Percentiles rank a stretch among this genome's conserved stretches.
These are phyloP conservation scores for Artemisia tridentata DNA, from an alignment of 129 eudicot species.

Conservation along the genomic window DNA sequence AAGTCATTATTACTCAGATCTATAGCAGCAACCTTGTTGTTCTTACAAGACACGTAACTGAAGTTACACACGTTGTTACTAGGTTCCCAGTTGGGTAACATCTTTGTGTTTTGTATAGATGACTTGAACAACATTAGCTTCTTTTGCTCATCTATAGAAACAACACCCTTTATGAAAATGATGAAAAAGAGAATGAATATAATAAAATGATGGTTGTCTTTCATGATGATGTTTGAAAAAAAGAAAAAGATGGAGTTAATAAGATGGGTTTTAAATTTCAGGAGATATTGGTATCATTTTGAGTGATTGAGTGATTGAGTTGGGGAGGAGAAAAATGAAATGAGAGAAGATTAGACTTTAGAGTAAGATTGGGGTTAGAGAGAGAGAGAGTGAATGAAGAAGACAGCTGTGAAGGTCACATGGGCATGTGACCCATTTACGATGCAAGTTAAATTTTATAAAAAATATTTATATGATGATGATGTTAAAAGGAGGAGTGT, in stretches of 20 bases:
- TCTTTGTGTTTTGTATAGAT: slow-evolving; percentile 38
- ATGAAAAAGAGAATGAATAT: slow-evolving; percentile 17
- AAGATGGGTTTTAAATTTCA: slow-evolving; percentile 28
- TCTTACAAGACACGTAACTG: slow-evolving; percentile 57
- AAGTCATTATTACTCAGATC: slow-evolving; percentile 50
- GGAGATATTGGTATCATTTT: slow-evolving; percentile 20
- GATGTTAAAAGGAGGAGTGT: slow-evolving; percentile 34
- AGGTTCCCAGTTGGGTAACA: slow-evolving; percentile 48
- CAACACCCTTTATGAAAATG: slow-evolving; percentile 7
- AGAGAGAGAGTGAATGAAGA: slow-evolving; percentile 28
- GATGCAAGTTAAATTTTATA: slow-evolving; percentile 22
- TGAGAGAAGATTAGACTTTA: neutral
- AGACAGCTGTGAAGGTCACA: slow-evolving; percentile 86
- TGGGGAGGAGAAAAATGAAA: slow-evolving; percentile 27
- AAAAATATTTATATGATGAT: no score
- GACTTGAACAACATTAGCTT: slow-evolving; percentile 56
- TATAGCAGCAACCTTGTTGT: slow-evolving; percentile 43
- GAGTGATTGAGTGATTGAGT: neutral
- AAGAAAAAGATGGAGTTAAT: slow-evolving; percentile 11
- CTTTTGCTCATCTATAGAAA: slow-evolving; percentile 33
- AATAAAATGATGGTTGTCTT: neutral
- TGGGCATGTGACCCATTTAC: slow-evolving; percentile 84
- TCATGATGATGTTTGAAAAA: neutral
- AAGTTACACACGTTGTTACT: slow-evolving; percentile 42
- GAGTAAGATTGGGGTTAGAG: slow-evolving; percentile 28